Base-by-base conservation (phyloP, 176 grass and related monocot genomes). In the Eragrostis nindensis region DNA sequence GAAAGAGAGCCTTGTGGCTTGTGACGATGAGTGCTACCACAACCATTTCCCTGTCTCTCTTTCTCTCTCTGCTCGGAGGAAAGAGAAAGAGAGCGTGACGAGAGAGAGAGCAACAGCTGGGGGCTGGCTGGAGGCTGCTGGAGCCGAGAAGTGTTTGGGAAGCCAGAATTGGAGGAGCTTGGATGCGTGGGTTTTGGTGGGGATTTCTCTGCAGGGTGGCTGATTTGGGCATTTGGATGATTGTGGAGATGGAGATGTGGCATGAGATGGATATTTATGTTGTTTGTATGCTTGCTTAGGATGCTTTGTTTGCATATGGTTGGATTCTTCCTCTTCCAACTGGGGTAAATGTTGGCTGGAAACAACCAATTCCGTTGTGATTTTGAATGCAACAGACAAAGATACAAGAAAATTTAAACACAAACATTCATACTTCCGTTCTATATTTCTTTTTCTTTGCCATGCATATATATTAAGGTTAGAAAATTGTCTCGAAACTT, bases 131-230 rank as follows among this genome's bases (percentile, higher is more conserved):
- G 38, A 73, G 59, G 68, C 30, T n/a, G n/a, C n/a, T n/a, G 36
- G 38, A 40, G 71, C 61, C 53, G 18, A 8, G 17, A 21, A 15
- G 44, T 39, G 48, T 32, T 54, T 62, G 65, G 63, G 66, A 68
- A 61, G 29, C 80, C 42, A 80, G 73, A 74, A 85, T 63, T 85
- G 70, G 84, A 61, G 75, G 5, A 25, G 74, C 45, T 74, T 48
- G 14, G 6, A 29, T 39, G 77, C 26, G 69, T 66, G 41, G 61
- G 14, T 61, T 78, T 73, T 32, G 48, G 61, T 47, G 59, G 41
- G 71, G 75, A 36, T 59, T 78, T 13, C 61, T 26, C 61, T 19
- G 52, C 70, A 65, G 54, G 30, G 65, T 67, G 74, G 22, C 78
- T 70, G 53, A 30, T 77, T 82, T 64, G 63, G 73, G 18, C 80